These are phyloP conservation scores for Letharia lupina DNA, from an alignment of 495 filamentous ascomycete genomes.

Conservation along the genomic window DNA sequence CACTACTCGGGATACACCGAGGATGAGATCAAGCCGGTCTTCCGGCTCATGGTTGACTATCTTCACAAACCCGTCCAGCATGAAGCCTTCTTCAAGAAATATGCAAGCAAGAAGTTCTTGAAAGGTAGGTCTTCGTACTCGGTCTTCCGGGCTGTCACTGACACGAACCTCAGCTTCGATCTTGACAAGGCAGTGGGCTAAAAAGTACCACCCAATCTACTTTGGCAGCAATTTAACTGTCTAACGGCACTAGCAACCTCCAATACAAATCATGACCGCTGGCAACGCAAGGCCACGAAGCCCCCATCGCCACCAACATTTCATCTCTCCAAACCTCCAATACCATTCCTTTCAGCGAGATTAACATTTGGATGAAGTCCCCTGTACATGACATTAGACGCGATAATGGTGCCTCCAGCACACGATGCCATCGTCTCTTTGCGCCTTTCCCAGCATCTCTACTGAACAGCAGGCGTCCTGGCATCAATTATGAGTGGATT, in stretches of 20 bases:
- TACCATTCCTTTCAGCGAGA: conserved; percentile 1
- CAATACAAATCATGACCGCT: conserved; percentile 5
- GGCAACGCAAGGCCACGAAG: neutral
- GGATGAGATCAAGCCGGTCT: conserved; percentile 84
- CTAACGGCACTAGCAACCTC: conserved; percentile 5
- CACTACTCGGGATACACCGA: conserved; percentile 93
- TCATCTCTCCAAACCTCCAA: neutral
- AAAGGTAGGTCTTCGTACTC: conserved; percentile 56
- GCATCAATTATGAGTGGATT: conserved; percentile 3
- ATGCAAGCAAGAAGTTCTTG: conserved; percentile 96
- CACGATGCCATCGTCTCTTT: neutral
- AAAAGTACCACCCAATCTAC: conserved; percentile 51
- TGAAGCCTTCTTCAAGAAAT: conserved; percentile 98
- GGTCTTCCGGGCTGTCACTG: conserved; percentile 6
- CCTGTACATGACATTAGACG: conserved; percentile 13
- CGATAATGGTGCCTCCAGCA: conserved; percentile 2
- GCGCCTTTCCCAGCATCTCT: conserved; percentile 3
- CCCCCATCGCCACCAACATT: neutral
- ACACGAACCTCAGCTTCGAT: conserved; percentile 64
- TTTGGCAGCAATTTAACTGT: conserved; percentile 5
- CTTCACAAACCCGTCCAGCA: conserved; percentile 79
- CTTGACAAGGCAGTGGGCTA: conserved; percentile 85
- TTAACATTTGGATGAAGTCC: conserved; percentile 12
- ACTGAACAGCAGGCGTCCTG: conserved; percentile 10
- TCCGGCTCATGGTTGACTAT: conserved; percentile 92